These are phyloP conservation scores for Fraxinus ornus DNA, from an alignment of 305 asterid species.

Conservation along the genomic window DNA sequence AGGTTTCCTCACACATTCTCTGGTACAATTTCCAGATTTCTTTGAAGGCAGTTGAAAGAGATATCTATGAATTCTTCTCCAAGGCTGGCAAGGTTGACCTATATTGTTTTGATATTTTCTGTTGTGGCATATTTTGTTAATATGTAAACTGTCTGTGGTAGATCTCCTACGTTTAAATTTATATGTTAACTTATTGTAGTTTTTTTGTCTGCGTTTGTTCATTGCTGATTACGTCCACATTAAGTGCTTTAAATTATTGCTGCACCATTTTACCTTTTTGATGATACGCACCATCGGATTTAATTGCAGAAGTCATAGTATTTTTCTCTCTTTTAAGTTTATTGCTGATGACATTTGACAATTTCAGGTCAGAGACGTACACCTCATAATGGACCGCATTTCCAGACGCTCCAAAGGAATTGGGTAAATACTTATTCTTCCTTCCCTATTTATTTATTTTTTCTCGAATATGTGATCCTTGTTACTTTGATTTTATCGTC, in stretches of 20 bases:
- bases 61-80: slow-evolving; percentile 74
- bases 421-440: slow-evolving; percentile 44
- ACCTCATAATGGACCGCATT: slow-evolving; percentile 72
- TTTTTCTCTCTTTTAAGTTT: slow-evolving; percentile 14
- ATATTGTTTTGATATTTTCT: slow-evolving; percentile 9
- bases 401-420: slow-evolving; percentile 76
- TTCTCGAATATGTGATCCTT: slow-evolving; percentile 2
- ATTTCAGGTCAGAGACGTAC: slow-evolving; percentile 71
- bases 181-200: slow-evolving; percentile 13
- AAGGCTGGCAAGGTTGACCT: slow-evolving; percentile 69
- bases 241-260: neutral
- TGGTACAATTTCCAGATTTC: slow-evolving; percentile 44
- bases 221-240: slow-evolving; percentile 10
- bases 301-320: neutral
- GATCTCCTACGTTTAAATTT: neutral
- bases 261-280: slow-evolving; percentile 7
- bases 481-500: neutral
- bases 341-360: slow-evolving; percentile 13
- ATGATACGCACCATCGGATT: neutral
- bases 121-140: slow-evolving; percentile 11
- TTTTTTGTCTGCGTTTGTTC: slow-evolving; percentile 9
- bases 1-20: slow-evolving; percentile 25
- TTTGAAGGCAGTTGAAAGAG: slow-evolving; percentile 71
- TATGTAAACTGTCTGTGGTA: slow-evolving; percentile 10
- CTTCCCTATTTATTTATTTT: neutral